Base-by-base conservation (phyloP, 768 basidiomycete genomes). In the Panaeolus cyanescens region DNA sequence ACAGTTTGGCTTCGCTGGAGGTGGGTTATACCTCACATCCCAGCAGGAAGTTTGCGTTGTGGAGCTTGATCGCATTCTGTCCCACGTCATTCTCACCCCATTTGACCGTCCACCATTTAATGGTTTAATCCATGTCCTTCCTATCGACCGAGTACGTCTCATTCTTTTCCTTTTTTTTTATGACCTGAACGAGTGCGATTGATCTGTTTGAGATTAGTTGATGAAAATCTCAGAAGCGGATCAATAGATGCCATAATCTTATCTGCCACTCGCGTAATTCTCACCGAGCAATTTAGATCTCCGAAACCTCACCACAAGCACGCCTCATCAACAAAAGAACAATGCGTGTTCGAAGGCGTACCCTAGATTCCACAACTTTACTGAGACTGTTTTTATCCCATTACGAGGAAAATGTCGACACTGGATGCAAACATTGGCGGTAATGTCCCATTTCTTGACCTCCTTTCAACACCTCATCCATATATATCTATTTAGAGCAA, bases 121-220 rank as follows among this genome's bases (percentile, higher is more conserved):
- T 8, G 56, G 54, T 32, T 32, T 61, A 10, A 32, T 61, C 42
- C 63, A 64, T 31, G 39, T 64, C 19, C 56, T 64, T 5, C 63
- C 63, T 4, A 22, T 64, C 17, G 60, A 64, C 31, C 30, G 60
- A 40, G 63, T 64, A 31, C 31, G 59, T 45, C n/a, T 39, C 54
- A 32, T 54, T 54, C 25, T 13, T 37, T 37, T 37, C 36, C 36
- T 37, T 5, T 10, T 37, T n/a, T n/a, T n/a, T n/a, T n/a, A n/a
- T n/a, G n/a, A n/a, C n/a, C n/a, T 3, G n/a, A 37, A 37, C 13
- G n/a, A 37, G n/a, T 4, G 4, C 12, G n/a, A 37, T 13, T 5
- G 12, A 10, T 37, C 4, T 13, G 12, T 37, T n/a, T 5, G n/a
- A 37, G 12, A 4, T 37, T n/a, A 37, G 36, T 13, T 37, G 12